Conservation (phyloP, 345 rosid genomes). For the Salix arbutifolia region DNA sequence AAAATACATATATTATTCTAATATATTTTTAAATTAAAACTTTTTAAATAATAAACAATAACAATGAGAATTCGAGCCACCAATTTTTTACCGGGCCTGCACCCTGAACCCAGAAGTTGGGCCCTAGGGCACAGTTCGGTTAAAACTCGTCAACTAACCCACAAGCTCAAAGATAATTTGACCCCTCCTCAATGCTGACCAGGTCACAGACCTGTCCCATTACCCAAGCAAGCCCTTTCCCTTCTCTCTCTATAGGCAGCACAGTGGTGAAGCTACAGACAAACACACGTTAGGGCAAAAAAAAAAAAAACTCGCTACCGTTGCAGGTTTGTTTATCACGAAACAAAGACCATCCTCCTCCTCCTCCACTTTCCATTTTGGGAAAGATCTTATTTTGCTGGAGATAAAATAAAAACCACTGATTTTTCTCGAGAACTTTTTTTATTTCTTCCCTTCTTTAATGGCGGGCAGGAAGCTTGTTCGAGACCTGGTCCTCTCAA, state of each 20-base stretch:
- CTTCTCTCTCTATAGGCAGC: neutral
- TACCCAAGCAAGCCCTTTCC: neutral
- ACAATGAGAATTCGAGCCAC: no score
- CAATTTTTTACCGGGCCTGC: no score
- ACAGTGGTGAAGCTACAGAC: neutral
- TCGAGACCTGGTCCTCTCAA: slow-evolving; percentile 56
- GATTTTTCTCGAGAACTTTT: neutral
- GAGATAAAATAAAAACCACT: neutral
- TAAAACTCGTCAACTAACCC: no score
- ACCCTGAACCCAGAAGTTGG: no score
- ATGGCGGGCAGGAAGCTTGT: slow-evolving; percentile 84
- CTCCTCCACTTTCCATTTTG: neutral
- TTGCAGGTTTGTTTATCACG: slow-evolving; percentile 1
- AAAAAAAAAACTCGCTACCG: no score
- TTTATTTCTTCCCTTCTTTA: neutral
- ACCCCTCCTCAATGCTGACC: no score
- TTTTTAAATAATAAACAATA: no score
- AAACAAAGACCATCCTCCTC: neutral
- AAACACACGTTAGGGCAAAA: slow-evolving; percentile 1
- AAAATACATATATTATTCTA: no score
- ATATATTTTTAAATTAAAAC: no score
- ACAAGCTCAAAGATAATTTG: no score
- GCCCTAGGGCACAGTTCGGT: no score
- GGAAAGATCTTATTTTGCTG: neutral
- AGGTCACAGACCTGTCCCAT: neutral